A percentile compares a stretch with the other conserved stretches of the same genome.
phyloP scores from a whole-genome alignment of 768 basidiomycete species.

The Boletus vinaceobasis region DNA sequence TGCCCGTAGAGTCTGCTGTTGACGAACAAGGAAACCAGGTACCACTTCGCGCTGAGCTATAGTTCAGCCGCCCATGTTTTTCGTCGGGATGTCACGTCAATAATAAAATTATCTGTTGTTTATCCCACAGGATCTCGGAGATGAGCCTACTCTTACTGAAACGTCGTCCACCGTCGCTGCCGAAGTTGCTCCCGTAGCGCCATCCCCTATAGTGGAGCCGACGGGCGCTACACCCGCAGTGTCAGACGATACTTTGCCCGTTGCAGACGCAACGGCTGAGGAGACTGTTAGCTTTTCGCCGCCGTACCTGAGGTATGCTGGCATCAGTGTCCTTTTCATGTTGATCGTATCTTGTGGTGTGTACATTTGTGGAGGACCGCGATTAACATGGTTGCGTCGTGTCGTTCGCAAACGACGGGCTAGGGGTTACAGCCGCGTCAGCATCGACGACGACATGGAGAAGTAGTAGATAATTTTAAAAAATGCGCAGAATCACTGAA shows the following conservation, averaged over 20 bases:
- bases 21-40: conserved; percentile 81
- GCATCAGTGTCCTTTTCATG: conserved; percentile 35
- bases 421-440: conserved; percentile 44
- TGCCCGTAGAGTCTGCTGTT: conserved; percentile 48
- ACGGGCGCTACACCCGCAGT: background rate
- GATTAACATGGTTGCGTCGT: conserved; percentile 32
- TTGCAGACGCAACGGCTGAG: conserved; percentile 1
- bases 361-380: conserved; percentile 47
- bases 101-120: conserved; percentile 47
- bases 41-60: conserved; percentile 94
- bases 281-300: background rate
- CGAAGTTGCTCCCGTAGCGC: conserved; percentile 15
- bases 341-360: conserved; percentile 43
- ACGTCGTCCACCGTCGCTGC: conserved; percentile 8
- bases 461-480: conserved; percentile 36
- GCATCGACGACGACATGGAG: conserved; percentile 48
- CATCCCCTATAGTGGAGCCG: conserved; percentile 1
- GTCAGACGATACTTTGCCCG: background rate
- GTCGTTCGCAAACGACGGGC: conserved; percentile 36
- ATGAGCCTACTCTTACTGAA: conserved; percentile 15
- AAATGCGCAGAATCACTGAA: background rate
- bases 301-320: conserved; percentile 19
- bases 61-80: conserved; percentile 39
- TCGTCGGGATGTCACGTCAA: conserved; percentile 43
- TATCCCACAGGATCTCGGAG: conserved; percentile 43